These are phyloP conservation scores for Ascomycota sp. DNA, from an alignment of 2,329 filamentous ascomycete genomes.

Conservation along the genomic window DNA sequence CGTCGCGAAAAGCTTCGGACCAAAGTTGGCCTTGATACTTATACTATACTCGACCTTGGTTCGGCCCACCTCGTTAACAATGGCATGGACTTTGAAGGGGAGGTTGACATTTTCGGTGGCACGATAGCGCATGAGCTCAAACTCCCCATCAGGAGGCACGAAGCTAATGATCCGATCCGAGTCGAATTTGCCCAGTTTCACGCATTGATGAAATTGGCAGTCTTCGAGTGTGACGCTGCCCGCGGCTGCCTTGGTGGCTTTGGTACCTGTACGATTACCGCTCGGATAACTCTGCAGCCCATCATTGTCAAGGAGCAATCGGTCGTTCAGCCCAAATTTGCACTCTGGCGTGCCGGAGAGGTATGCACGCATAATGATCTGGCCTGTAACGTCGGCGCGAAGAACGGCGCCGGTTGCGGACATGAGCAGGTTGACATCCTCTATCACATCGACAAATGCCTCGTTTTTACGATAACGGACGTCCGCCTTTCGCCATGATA, in stretches of 20 bases:
- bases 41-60: conserved; percentile 98
- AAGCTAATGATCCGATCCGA: conserved; percentile 92
- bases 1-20: conserved; percentile 84
- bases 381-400: conserved; percentile 84
- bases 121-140: conserved; percentile 95
- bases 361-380: conserved; percentile 97
- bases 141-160: conserved; percentile 88
- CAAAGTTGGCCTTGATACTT: conserved; percentile 90
- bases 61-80: conserved; percentile 90
- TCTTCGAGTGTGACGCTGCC: conserved; percentile 91
- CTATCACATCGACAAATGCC: conserved; percentile 96
- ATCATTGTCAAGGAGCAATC: conserved; percentile 67
- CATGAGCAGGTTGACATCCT: conserved; percentile 97
- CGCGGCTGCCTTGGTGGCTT: conserved; percentile 84
- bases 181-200: conserved; percentile 92
- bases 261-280: conserved; percentile 58
- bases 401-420: conserved; percentile 91
- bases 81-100: conserved; percentile 95
- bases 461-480: conserved; percentile 99
- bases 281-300: conserved; percentile 41
- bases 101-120: conserved; percentile 97
- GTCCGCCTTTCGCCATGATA: conserved; percentile 91
- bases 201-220: conserved; percentile 97
- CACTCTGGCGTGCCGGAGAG: conserved; percentile 90
- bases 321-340: conserved; percentile 95